Evolutionary conservation across 2,329 filamentous ascomycete species (phyloP), one percentile per base, ranked within the genome.

Genomic region (Claviceps sorghi): DNA sequence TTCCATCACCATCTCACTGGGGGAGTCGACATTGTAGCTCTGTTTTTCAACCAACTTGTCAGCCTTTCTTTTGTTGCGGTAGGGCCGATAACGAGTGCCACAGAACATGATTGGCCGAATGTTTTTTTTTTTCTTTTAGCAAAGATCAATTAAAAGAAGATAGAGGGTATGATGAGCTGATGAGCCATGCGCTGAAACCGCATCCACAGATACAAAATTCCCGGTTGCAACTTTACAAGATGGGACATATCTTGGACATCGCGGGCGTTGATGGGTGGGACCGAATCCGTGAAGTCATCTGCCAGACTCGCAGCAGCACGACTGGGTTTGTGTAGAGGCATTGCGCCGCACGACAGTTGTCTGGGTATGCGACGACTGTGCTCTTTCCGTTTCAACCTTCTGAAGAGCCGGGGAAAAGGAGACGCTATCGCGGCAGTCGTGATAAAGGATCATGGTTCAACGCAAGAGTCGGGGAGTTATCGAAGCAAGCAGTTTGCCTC

Each of bases 1-100:
- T 59, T 79, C 76, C 59, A 79, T 66, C 62, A 76, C 67, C 75
- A 78, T 77, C 60, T 77, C 73, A 64, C 74, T 78, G 15, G 75
- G 76, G 50, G 76, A 78, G 56, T 75, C 72, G 51, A 76, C 69
- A 62, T 75, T 74, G 67, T 75, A 75, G 61, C 71, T 74, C 73
- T 78, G 64, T 10, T 54, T 55, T 48, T 44, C 48, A 51, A 49
- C 38, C 45, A 49, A 44, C 41, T 49, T 50, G 62, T 68, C 55
- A 68, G 65, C 56, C 45, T 46, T 54, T 44, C 56, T 42, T 17
- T 48, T 53, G 44, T 13, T 36, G 22, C 58, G 58, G 53, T 53
- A 53, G 13, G 58, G 57, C 15, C 64, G 57, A 41, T 53, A 49
- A 42, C 46, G 55, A 50, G 55, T 43, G 54, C 49, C 58, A 57